Percentiles rank a stretch among this genome's conserved stretches.
Conservation (phyloP, 805 yeast genomes). For the Cyberlindnera mycetangii region DNA sequence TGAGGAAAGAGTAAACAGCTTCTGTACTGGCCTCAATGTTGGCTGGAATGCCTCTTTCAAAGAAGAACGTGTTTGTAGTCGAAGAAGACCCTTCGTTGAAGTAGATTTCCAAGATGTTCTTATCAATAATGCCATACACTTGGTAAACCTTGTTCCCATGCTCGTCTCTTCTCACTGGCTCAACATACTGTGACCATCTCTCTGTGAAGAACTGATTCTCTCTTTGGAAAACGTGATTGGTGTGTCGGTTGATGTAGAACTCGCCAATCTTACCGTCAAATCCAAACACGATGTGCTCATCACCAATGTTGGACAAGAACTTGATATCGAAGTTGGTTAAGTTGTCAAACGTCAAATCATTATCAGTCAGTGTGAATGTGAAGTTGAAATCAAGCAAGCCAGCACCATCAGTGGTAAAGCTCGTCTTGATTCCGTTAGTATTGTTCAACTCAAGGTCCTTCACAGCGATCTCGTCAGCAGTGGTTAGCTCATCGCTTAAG, state of each 20-base stretch:
- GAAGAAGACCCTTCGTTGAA: constrained; percentile 31
- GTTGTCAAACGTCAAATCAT: constrained; percentile 7
- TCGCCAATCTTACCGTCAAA: constrained; percentile 26
- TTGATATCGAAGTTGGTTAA: constrained; percentile 19
- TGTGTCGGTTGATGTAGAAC: constrained; percentile 29
- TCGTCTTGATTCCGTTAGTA: not conserved
- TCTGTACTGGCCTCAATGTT: constrained; percentile 15
- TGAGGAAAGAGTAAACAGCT: constrained; percentile 7
- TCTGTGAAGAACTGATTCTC: constrained; percentile 29
- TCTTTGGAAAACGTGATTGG: constrained; percentile 22
- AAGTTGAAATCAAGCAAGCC: constrained; percentile 28
- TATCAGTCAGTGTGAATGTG: constrained; percentile 22
- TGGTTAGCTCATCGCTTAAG: constrained; percentile 7
- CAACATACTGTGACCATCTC: constrained; percentile 26
- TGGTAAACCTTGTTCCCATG: constrained; percentile 23
- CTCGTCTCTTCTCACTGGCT: constrained; percentile 17
- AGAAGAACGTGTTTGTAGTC: constrained; percentile 32
- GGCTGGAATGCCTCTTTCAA: constrained; percentile 21
- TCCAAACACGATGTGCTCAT: constrained; percentile 26
- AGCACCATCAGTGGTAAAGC: constrained; percentile 15
- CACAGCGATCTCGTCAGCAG: not conserved
- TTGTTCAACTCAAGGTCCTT: not conserved
- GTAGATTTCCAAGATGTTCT: constrained; percentile 31
- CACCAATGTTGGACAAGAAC: constrained; percentile 20
- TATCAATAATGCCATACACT: constrained; percentile 31